A percentile compares a stretch with the other conserved stretches of the same genome.
Conservation (phyloP, 2,329 filamentous ascomycete genomes). For the Penicillium fuscoglaucum region DNA sequence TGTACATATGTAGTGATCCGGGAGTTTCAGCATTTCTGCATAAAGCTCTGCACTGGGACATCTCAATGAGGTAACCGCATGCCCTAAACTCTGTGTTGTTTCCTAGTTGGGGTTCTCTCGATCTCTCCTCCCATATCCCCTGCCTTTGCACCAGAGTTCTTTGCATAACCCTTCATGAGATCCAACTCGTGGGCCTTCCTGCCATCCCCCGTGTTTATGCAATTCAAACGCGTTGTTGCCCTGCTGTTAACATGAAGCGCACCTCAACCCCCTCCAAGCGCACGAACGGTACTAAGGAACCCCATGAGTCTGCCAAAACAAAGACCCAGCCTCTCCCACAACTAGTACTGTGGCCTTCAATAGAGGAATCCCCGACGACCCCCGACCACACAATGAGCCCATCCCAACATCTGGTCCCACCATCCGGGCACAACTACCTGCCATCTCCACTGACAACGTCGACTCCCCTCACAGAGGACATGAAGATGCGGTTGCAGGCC, state of each 20-base stretch:
- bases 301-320: background rate
- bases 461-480: slow-evolving; percentile 59
- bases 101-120: background rate
- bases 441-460: slow-evolving; percentile 26
- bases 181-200: background rate
- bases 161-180: background rate
- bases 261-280: background rate
- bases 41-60: too few species aligned
- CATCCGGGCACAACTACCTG: slow-evolving; percentile 34
- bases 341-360: background rate
- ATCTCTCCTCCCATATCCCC: background rate
- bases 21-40: too few species aligned
- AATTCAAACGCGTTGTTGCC: background rate
- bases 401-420: slow-evolving; percentile 21
- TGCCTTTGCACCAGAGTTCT: background rate
- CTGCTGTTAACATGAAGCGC: background rate
- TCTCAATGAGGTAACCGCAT: background rate
- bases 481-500: slow-evolving; percentile 69
- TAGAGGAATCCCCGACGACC: background rate
- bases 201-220: background rate
- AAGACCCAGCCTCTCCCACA: background rate
- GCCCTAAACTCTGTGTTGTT: background rate
- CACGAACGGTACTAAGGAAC: background rate
- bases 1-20: too few species aligned
- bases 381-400: background rate